Evolutionary conservation across 331 rosid genomes (phyloP).

Genomic region (Telfairia occidentalis): DNA sequence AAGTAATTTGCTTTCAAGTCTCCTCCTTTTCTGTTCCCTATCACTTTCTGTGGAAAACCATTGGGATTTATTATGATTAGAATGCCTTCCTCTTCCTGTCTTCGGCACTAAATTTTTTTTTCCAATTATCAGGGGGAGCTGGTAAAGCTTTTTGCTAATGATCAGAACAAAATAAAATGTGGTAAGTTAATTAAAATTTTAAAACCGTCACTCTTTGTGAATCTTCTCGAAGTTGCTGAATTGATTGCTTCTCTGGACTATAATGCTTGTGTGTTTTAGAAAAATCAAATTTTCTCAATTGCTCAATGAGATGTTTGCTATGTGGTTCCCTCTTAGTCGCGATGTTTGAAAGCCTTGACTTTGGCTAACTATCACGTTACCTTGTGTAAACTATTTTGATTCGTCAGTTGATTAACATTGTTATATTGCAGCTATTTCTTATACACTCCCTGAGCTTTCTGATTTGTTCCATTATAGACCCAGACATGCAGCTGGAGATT

Average conservation of each 20-base stretch:
- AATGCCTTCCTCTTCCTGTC: neutral
- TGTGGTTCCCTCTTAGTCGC: neutral
- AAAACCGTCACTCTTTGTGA: conserved; percentile 1
- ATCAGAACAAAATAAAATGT: conserved; percentile 79
- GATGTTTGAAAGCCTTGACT: neutral
- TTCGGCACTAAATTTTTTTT: conserved; percentile 12
- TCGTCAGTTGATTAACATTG: neutral
- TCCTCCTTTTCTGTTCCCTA: neutral
- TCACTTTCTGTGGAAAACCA: neutral
- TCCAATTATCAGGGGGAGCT: conserved; percentile 68
- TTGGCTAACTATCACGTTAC: neutral
- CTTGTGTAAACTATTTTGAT: neutral
- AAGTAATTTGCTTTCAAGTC: neutral
- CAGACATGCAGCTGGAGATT: conserved; percentile 69
- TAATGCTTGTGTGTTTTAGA: neutral
- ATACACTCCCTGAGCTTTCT: neutral
- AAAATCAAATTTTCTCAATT: neutral
- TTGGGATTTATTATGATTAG: neutral
- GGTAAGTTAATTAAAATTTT: conserved; percentile 39
- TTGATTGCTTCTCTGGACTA: conserved; percentile 2
- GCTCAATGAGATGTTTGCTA: neutral
- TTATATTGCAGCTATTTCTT: neutral
- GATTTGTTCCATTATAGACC: conserved; percentile 39
- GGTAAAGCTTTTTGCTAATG: conserved; percentile 87
- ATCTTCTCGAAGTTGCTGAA: neutral